Evolutionary conservation across 352 stramenopile species (phyloP).

Genomic region (Globisporangium orthogonon): DNA sequence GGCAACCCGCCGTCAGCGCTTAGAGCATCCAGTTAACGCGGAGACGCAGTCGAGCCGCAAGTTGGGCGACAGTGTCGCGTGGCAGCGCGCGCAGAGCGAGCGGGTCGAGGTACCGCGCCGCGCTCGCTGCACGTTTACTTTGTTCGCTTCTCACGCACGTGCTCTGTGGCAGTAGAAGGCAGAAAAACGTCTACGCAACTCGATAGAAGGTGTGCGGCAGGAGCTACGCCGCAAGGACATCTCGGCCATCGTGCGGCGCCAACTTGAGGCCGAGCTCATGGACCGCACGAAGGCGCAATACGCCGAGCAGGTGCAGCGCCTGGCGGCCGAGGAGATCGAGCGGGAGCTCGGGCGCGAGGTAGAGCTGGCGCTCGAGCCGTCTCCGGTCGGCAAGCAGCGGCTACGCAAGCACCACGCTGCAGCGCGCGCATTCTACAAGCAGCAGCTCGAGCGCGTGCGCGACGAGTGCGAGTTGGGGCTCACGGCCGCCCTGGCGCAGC

Average conservation of each 20-base stretch:
- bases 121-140: neutral
- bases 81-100: slow-evolving; percentile 35
- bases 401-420: slow-evolving; percentile 44
- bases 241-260: slow-evolving; percentile 20
- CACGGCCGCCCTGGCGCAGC: slow-evolving; percentile 50
- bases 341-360: slow-evolving; percentile 58
- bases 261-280: slow-evolving; percentile 46
- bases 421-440: slow-evolving; percentile 43
- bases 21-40: slow-evolving; percentile 17
- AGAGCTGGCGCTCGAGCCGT: slow-evolving; percentile 39
- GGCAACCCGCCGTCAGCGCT: neutral
- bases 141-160: no score
- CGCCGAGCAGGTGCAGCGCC: slow-evolving; percentile 35
- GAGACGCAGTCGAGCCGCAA: slow-evolving; percentile 52
- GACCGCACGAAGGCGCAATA: slow-evolving; percentile 64
- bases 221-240: slow-evolving; percentile 44
- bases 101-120: slow-evolving; percentile 34
- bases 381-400: slow-evolving; percentile 29
- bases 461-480: slow-evolving; percentile 65
- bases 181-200: slow-evolving; percentile 38
- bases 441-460: slow-evolving; percentile 55
- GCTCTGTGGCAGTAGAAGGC: slow-evolving; percentile 26
- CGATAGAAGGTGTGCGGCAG: slow-evolving; percentile 36
- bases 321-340: slow-evolving; percentile 56
- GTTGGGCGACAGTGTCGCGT: slow-evolving; percentile 43